A percentile compares a stretch with the other conserved stretches of the same genome.
Evolutionary conservation across 257 asterid genomes (phyloP).

Genomic region (Parsonsia alboflavescens): DNA sequence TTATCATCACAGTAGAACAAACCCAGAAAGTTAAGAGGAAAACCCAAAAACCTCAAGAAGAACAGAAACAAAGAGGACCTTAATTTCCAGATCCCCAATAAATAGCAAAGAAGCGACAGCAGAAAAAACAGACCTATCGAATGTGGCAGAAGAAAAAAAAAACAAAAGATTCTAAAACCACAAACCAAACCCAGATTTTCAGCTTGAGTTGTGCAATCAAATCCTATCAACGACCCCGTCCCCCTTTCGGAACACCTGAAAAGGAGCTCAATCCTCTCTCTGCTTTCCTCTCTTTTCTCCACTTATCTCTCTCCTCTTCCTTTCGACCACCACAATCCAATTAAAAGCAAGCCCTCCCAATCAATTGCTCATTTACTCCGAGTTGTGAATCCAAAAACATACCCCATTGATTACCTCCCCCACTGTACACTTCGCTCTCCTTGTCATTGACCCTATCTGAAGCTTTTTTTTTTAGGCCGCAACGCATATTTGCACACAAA

Average conservation of each 20-base stretch:
- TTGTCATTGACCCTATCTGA: constrained; percentile 37
- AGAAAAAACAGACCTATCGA: constrained; percentile 11
- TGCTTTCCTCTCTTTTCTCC: constrained; percentile 1
- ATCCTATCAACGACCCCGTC: constrained; percentile 17
- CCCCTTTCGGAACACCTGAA: constrained; percentile 30
- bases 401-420: constrained; percentile 37
- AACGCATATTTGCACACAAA: background rate
- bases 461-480: constrained; percentile 13
- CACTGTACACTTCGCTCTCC: constrained; percentile 33
- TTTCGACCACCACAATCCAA: constrained; percentile 19
- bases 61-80: constrained; percentile 6
- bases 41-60: constrained; percentile 9
- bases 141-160: constrained; percentile 13
- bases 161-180: constrained; percentile 11
- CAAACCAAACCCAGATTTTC: constrained; percentile 21
- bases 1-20: background rate
- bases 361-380: constrained; percentile 70
- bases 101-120: constrained; percentile 20
- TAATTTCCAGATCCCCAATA: constrained; percentile 47
- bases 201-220: constrained; percentile 9
- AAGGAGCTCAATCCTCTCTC: constrained; percentile 20
- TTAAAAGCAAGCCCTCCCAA: constrained; percentile 49
- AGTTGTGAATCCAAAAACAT: constrained; percentile 45
- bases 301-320: constrained; percentile 17
- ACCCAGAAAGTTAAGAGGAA: constrained; percentile 7